Conservation (phyloP, 78 protist species). For the Chrysochromulina parva region DNA sequence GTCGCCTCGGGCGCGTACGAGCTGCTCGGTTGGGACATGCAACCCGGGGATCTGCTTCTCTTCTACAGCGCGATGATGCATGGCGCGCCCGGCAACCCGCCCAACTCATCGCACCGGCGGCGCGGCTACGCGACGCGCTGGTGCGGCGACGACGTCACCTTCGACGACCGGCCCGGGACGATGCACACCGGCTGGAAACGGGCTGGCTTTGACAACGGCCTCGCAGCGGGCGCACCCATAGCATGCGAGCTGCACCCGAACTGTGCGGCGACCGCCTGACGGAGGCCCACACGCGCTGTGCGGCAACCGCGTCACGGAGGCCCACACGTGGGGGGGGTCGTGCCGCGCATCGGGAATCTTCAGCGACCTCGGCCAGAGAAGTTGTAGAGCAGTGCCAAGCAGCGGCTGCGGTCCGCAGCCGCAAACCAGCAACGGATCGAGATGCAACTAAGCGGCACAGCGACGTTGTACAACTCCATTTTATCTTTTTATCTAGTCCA, state of each 20-base stretch:
- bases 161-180: not conserved
- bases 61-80: not conserved
- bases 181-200: not conserved
- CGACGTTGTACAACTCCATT: too few species aligned
- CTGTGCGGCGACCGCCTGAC: not conserved
- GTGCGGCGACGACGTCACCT: not conserved
- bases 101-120: not conserved
- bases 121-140: constrained; percentile 32
- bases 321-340: too few species aligned
- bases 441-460: too few species aligned
- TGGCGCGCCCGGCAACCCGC: constrained; percentile 9
- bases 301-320: too few species aligned
- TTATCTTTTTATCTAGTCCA: too few species aligned
- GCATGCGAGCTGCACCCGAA: not conserved
- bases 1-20: not conserved
- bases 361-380: too few species aligned
- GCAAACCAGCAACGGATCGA: too few species aligned
- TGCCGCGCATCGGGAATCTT: too few species aligned
- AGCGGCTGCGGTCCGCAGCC: too few species aligned
- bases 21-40: constrained; percentile 20
- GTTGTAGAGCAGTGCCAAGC: too few species aligned
- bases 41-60: not conserved
- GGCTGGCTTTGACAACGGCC: not conserved
- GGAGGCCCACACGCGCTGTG: too few species aligned
- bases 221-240: not conserved